Percentiles rank a stretch among this genome's conserved stretches.
Evolutionary conservation across 1,284 basidiomycete genomes (phyloP).

Genomic region (Omphalotus olearius): DNA sequence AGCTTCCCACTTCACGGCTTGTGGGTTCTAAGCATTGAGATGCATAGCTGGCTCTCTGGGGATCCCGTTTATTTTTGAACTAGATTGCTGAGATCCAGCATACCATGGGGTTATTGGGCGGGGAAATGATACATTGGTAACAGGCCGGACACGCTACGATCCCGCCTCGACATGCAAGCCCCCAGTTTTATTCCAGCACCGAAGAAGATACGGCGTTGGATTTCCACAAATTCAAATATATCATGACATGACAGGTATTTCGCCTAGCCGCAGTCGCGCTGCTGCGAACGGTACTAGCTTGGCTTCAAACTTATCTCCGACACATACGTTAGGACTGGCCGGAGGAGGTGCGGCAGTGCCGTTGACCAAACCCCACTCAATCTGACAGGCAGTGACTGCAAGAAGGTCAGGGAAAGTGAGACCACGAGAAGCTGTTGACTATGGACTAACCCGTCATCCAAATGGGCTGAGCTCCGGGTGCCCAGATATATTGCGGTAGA

Average conservation of each 20-base stretch:
- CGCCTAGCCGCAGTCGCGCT: conserved; percentile 33
- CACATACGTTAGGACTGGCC: conserved; percentile 27
- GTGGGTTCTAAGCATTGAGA: too few species aligned
- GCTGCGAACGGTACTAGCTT: conserved; percentile 34
- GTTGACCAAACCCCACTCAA: conserved; percentile 28
- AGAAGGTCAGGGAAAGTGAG: background rate
- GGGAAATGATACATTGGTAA: too few species aligned
- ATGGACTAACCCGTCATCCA: conserved; percentile 27
- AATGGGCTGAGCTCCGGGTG: conserved; percentile 30
- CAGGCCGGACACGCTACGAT: too few species aligned
- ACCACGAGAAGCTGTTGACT: background rate
- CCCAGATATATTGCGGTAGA: conserved; percentile 34
- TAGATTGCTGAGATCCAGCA: background rate
- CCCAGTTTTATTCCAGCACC: too few species aligned
- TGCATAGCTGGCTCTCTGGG: too few species aligned
- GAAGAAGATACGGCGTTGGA: too few species aligned
- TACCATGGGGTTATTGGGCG: background rate
- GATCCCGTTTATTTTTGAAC: too few species aligned
- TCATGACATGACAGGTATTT: conserved; percentile 30
- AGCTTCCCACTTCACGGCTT: too few species aligned
- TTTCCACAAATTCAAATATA: too few species aligned
- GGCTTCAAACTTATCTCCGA: conserved; percentile 26
- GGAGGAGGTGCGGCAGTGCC: conserved; percentile 33
- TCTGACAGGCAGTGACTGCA: conserved; percentile 29
- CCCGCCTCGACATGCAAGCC: too few species aligned